A percentile compares a stretch with the other conserved stretches of the same genome.
Conservation (phyloP, 225 moss, liverwort and hornwort genomes). For the Marchantia paleacea region DNA sequence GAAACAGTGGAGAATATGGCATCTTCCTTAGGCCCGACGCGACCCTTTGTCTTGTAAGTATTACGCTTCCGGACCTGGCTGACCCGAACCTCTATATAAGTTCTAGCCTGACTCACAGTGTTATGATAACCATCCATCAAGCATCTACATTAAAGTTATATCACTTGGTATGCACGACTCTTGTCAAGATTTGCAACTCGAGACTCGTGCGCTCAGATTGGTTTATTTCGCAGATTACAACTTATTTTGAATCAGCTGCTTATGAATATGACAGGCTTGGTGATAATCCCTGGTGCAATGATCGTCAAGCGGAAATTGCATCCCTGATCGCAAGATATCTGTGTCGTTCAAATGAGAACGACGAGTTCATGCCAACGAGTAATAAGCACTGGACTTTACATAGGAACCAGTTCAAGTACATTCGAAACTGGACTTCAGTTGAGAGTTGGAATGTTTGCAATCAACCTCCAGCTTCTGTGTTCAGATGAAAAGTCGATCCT, state of each 20-base stretch:
- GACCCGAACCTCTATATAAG: too few species aligned
- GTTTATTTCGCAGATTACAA: not conserved
- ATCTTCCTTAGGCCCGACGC: not conserved
- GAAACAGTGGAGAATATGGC: not conserved
- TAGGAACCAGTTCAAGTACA: too few species aligned
- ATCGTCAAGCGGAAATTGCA: not conserved
- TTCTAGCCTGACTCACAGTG: not conserved
- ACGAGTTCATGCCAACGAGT: not conserved
- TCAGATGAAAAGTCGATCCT: not conserved
- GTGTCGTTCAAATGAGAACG: too few species aligned
- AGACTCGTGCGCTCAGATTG: not conserved
- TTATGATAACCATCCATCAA: too few species aligned
- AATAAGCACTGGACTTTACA: not conserved
- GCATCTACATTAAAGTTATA: too few species aligned
- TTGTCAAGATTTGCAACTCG: not conserved
- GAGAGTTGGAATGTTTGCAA: not conserved
- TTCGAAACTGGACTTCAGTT: not conserved
- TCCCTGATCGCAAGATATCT: too few species aligned
- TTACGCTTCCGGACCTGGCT: too few species aligned
- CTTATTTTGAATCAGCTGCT: not conserved
- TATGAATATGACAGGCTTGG: conserved; percentile 11
- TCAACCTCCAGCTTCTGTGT: too few species aligned
- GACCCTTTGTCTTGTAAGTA: too few species aligned
- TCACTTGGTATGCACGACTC: too few species aligned
- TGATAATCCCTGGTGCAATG: not conserved